These are phyloP conservation scores for Carpinus fangiana DNA, from an alignment of 306 rosid genomes.

Conservation along the genomic window DNA sequence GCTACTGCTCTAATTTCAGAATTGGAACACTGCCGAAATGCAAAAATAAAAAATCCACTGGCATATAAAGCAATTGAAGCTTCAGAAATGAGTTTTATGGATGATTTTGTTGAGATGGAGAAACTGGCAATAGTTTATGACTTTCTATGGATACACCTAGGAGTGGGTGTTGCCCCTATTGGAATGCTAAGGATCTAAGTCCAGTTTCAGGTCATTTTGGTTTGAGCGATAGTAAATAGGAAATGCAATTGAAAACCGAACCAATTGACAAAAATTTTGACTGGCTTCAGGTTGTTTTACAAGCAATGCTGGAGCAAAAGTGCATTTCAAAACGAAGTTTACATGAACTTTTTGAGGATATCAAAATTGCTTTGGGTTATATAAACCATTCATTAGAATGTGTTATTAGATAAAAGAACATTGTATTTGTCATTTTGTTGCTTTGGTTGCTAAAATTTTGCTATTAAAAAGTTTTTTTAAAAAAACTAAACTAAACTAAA, in stretches of 20 bases:
- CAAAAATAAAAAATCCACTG: conserved; percentile 38
- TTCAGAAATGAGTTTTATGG: conserved; percentile 53
- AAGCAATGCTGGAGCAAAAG: conserved; percentile 60
- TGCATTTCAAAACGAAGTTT: conserved; percentile 54
- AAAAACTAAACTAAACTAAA: no score
- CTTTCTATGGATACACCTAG: conserved; percentile 47
- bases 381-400: conserved; percentile 43
- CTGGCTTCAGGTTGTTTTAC: conserved; percentile 79
- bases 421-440: no score
- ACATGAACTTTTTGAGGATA: conserved; percentile 64
- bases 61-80: conserved; percentile 33
- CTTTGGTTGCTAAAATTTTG: no score
- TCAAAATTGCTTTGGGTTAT: conserved; percentile 66
- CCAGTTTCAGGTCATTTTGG: conserved; percentile 39
- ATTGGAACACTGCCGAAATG: conserved; percentile 50
- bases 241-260: conserved; percentile 21
- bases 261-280: conserved; percentile 49
- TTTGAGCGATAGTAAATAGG: conserved; percentile 34
- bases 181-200: conserved; percentile 50
- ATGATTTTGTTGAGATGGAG: conserved; percentile 78
- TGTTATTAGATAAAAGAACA: no score
- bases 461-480: no score
- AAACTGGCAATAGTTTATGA: conserved; percentile 70
- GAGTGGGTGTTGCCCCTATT: conserved; percentile 28
- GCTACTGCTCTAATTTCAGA: conserved; percentile 53